These are phyloP conservation scores for Candida ficus DNA, from an alignment of 805 yeast genomes.

Conservation along the genomic window DNA sequence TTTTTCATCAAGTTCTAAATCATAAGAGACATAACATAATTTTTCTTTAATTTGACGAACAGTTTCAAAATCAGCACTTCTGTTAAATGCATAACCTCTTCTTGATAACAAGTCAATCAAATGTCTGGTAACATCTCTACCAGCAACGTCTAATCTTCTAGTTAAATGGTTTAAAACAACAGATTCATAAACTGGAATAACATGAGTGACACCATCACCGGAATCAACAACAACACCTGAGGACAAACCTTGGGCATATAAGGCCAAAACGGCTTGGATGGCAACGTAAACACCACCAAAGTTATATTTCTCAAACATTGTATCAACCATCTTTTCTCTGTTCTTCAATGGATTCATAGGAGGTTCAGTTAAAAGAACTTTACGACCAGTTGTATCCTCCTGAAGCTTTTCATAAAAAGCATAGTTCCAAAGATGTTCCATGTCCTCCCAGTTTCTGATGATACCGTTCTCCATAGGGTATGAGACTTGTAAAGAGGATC, in stretches of 20 bases:
- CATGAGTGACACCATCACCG: conserved; percentile 83
- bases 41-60: conserved; percentile 97
- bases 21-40: conserved; percentile 91
- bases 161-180: conserved; percentile 95
- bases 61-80: conserved; percentile 98
- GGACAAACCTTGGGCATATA: conserved; percentile 94
- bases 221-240: conserved; percentile 98
- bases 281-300: conserved; percentile 95
- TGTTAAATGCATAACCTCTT: conserved; percentile 95
- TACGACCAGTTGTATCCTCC: conserved; percentile 71
- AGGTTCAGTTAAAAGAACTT: conserved; percentile 90
- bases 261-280: conserved; percentile 95
- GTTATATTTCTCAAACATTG: conserved; percentile 86
- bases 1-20: conserved; percentile 81
- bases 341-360: conserved; percentile 94
- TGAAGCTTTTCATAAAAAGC: conserved; percentile 91
- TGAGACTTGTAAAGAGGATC: conserved; percentile 86
- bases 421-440: conserved; percentile 98
- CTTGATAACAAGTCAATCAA: conserved; percentile 85
- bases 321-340: conserved; percentile 86
- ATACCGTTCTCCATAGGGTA: conserved; percentile 99
- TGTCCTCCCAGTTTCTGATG: conserved; percentile 96
- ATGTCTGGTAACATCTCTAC: conserved; percentile 97
- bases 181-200: conserved; percentile 96
- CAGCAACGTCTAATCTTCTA: conserved; percentile 91